Conservation (phyloP, 129 eudicot genomes). For the Arctium lappa region DNA sequence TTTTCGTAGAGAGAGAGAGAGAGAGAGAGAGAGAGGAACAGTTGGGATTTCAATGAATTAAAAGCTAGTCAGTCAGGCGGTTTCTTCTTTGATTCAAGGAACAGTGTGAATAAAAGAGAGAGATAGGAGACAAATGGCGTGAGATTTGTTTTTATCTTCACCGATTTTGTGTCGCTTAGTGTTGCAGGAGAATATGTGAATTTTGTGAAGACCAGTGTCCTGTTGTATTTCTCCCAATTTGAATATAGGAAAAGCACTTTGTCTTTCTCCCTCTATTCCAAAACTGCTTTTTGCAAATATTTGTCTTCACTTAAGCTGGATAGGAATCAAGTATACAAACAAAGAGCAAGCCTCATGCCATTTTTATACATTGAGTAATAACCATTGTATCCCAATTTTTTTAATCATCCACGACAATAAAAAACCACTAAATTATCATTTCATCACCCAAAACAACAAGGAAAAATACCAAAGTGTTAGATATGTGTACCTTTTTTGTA, state of each 20-base stretch:
- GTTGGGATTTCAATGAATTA: constrained; percentile 19
- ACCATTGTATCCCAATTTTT: neutral
- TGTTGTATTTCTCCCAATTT: constrained; percentile 19
- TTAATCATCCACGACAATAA: neutral
- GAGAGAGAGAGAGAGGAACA: constrained; percentile 4
- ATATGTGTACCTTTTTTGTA: neutral
- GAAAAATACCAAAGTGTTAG: neutral
- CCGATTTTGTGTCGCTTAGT: constrained; percentile 34
- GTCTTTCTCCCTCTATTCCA: constrained; percentile 29
- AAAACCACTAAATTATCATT: neutral
- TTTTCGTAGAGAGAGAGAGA: constrained; percentile 6
- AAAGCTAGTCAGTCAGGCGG: constrained; percentile 29
- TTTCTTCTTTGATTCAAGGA: constrained; percentile 26
- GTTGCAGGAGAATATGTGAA: constrained; percentile 39
- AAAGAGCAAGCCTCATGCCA: constrained; percentile 10
- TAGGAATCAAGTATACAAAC: constrained; percentile 23
- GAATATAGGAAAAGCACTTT: constrained; percentile 29
- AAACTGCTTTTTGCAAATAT: constrained; percentile 29
- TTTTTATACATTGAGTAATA: neutral
- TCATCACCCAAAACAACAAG: neutral
- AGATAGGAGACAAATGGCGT: constrained; percentile 36
- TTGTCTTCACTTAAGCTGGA: constrained; percentile 31
- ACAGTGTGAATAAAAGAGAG: constrained; percentile 5
- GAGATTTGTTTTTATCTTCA: constrained; percentile 32
- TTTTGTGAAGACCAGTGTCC: constrained; percentile 21